Evolutionary conservation across 106 monocot genomes (phyloP).

Genomic region (Apostasia ramifera): DNA sequence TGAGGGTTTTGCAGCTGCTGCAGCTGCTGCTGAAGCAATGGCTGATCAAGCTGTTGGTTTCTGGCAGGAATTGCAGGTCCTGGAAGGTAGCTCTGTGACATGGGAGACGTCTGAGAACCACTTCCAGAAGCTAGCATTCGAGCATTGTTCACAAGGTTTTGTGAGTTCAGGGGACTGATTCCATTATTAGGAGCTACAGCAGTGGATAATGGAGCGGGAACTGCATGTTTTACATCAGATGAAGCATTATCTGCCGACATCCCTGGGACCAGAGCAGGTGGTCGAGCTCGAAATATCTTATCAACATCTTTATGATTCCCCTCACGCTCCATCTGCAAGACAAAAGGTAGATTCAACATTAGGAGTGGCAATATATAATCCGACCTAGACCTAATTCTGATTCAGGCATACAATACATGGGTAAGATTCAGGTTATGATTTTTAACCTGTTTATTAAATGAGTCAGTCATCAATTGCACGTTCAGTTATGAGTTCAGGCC

Average conservation of each 20-base stretch:
- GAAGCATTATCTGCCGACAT: constrained; percentile 29
- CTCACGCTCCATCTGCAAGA: constrained; percentile 56
- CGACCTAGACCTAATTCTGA: too few species aligned
- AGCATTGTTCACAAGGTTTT: constrained; percentile 29
- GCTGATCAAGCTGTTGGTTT: constrained; percentile 56
- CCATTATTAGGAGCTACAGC: constrained; percentile 9
- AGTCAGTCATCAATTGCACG: too few species aligned
- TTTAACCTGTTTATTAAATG: too few species aligned
- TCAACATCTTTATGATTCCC: constrained; percentile 70
- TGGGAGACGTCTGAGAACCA: constrained; percentile 20
- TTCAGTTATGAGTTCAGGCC: too few species aligned
- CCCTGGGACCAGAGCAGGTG: constrained; percentile 21
- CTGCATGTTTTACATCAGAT: constrained; percentile 40
- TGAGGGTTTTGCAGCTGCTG: constrained; percentile 39
- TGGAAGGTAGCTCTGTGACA: constrained; percentile 42
- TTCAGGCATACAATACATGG: too few species aligned
- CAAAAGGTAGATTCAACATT: not conserved
- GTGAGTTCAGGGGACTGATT: constrained; percentile 29
- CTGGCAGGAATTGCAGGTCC: constrained; percentile 33
- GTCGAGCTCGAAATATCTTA: constrained; percentile 45
- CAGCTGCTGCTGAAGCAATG: constrained; percentile 52
- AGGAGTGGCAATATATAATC: not conserved
- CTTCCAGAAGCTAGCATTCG: constrained; percentile 53
- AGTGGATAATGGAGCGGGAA: constrained; percentile 20
- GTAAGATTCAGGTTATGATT: too few species aligned